These are phyloP conservation scores for Incumbomyces lentus DNA, from an alignment of 2,329 filamentous ascomycete species.

Conservation along the genomic window DNA sequence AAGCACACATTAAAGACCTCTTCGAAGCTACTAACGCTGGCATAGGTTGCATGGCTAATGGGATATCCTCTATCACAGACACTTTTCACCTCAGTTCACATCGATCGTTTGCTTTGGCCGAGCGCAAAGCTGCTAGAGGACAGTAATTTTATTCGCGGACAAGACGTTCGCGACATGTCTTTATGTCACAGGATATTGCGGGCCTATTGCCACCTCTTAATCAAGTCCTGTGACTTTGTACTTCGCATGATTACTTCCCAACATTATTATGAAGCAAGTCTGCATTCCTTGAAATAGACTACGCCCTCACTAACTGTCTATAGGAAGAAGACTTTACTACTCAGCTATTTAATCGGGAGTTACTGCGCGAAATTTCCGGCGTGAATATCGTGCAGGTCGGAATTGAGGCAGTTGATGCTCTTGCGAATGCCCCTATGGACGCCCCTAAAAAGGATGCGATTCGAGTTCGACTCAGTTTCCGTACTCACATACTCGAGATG, in stretches of 20 bases:
- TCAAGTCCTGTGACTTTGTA: slow-evolving; percentile 74
- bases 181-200: slow-evolving; percentile 55
- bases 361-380: slow-evolving; percentile 56
- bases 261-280: slow-evolving; percentile 73
- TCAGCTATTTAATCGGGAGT: slow-evolving; percentile 71
- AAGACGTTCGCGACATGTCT: slow-evolving; percentile 27
- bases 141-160: slow-evolving; percentile 46
- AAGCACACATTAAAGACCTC: slow-evolving; percentile 2
- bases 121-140: slow-evolving; percentile 53
- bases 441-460: slow-evolving; percentile 45
- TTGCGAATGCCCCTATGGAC: slow-evolving; percentile 33
- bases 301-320: slow-evolving; percentile 12
- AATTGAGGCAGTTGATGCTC: slow-evolving; percentile 43
- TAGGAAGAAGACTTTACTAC: slow-evolving; percentile 95
- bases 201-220: slow-evolving; percentile 73
- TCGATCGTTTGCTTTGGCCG: slow-evolving; percentile 71
- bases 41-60: slow-evolving; percentile 86
- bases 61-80: slow-evolving; percentile 95
- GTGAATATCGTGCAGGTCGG: slow-evolving; percentile 47
- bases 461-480: slow-evolving; percentile 38
- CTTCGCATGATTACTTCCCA: slow-evolving; percentile 69
- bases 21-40: background rate
- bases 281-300: background rate
- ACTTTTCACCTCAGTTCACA: slow-evolving; percentile 81
- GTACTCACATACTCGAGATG: slow-evolving; percentile 4